phyloP scores from a whole-genome alignment of 164 flowering plant species.

The Hamamelis virginiana region DNA sequence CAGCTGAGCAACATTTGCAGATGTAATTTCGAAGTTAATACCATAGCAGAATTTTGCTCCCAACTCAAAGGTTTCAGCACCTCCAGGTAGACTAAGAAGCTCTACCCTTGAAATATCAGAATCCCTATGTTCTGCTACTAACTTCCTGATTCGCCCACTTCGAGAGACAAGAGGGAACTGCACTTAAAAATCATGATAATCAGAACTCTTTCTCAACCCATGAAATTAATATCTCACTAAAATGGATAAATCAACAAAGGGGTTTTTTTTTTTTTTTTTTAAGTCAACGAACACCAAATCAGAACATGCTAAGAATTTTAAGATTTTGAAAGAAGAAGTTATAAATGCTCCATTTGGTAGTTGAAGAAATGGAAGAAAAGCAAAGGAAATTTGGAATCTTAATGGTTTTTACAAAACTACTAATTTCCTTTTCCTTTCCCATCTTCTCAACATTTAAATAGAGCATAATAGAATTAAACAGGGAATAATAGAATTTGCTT shows the following conservation, averaged over 20 bases:
- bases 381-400: too few species aligned
- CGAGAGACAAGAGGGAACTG: constrained; percentile 92
- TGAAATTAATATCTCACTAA: background rate
- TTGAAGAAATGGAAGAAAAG: too few species aligned
- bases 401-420: background rate
- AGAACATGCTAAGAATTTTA: background rate
- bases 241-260: background rate
- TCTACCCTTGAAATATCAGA: constrained; percentile 60
- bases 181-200: constrained; percentile 16
- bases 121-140: constrained; percentile 69
- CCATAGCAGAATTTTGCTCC: constrained; percentile 94
- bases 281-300: background rate
- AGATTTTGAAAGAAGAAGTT: background rate
- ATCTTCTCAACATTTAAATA: background rate
- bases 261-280: background rate
- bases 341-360: background rate
- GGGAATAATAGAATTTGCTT: background rate
- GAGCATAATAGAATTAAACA: background rate
- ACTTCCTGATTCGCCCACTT: constrained; percentile 72
- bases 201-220: background rate
- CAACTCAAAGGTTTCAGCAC: constrained; percentile 81
- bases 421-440: background rate
- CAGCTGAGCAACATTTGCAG: constrained; percentile 78
- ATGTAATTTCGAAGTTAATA: constrained; percentile 81
- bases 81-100: constrained; percentile 78